Evolutionary conservation across 345 rosid genomes (phyloP).

Genomic region (Eucalyptus microcorys): DNA sequence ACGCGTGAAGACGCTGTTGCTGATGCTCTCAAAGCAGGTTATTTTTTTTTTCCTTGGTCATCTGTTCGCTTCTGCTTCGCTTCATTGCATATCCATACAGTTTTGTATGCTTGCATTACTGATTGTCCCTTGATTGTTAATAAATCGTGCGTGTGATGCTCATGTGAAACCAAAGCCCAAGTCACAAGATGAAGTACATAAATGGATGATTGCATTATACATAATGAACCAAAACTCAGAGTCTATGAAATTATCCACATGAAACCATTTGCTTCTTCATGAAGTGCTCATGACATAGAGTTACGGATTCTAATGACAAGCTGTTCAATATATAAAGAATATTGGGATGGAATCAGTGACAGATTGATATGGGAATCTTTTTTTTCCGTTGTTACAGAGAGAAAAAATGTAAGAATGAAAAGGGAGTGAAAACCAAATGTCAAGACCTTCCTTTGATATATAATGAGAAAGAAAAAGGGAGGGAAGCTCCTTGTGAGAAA

Average conservation of each 20-base stretch:
- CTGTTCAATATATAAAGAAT: neutral
- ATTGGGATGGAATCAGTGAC: neutral
- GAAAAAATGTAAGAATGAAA: neutral
- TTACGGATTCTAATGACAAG: neutral
- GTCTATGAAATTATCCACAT: neutral
- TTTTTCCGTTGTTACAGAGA: neutral
- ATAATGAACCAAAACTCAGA: neutral
- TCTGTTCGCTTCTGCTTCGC: neutral
- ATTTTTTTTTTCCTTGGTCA: neutral
- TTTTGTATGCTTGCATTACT: neutral
- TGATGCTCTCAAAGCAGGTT: conserved; percentile 77
- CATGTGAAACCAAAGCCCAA: neutral
- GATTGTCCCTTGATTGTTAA: neutral
- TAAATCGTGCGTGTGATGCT: neutral
- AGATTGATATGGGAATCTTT: neutral
- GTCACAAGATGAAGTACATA: neutral
- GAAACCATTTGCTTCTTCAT: neutral
- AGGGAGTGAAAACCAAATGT: neutral
- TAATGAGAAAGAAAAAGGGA: neutral
- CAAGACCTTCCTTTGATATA: neutral
- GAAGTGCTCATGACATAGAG: neutral
- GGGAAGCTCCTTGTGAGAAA: neutral
- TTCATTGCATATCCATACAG: neutral
- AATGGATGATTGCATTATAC: neutral
- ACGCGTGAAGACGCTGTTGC: conserved; percentile 70